Base-by-base conservation (phyloP, 179 eudicot genomes). In the Spinacia oleracea region DNA sequence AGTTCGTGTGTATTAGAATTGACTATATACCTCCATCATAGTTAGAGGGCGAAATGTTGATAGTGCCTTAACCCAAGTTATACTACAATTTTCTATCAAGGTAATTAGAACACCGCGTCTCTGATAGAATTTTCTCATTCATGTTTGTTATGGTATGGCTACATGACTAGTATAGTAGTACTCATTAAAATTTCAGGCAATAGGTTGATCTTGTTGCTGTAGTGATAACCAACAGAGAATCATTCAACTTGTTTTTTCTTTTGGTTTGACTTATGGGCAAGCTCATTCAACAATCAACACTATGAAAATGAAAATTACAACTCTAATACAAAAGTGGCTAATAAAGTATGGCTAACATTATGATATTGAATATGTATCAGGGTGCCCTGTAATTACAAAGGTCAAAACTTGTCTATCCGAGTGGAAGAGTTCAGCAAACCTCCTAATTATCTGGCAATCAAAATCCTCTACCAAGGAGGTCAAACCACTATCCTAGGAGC, bases 381-480 rank as follows among this genome's bases (percentile, higher is more conserved):
- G 80, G 88, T 92, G 32, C 90, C 97, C 5, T 92, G 97, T 74
- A 88, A 86, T 9, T 91, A 87, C 88, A 86, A 86, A 79, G 88
- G 84, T 9, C 87, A 85, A 80, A 89, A 90, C 66, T 56, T 92
- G 80, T 82, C 90, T 0, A 75, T 92, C 51, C 85, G 89, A 9
- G 94, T 92, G 68, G 97, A 90, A 67, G 88, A 87, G 78, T 80
- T 79, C 50, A 92, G 97, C 88, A 70, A 87, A 67, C 84, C 87
- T 76, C 92, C 91, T 15, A 63, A 87, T 75, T 86, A 85, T 73
- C 78, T 92, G 66, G 90, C 91, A 5, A 86, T 92, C 40, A 88
- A 86, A 71, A 27, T 92, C 83, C 82, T 92, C 32, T 89, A 84
- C 78, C 92, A 89, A 83, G 97, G 93, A 25, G 97, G 97, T n/a